phyloP scores from a whole-genome alignment of 768 basidiomycete genomes.

The Trametes punicea region DNA sequence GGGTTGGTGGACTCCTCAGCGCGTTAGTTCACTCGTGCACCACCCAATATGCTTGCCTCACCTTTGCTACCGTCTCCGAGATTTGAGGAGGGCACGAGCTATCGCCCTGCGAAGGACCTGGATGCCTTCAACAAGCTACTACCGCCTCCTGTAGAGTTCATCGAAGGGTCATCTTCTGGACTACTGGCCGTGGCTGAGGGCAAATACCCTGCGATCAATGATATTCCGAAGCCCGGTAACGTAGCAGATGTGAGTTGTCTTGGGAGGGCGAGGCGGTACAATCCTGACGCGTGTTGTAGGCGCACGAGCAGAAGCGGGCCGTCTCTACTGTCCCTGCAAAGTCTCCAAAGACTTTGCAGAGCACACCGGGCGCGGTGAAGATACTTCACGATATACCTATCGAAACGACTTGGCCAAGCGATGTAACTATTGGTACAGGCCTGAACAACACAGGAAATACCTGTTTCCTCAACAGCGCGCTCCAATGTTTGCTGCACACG shows the following conservation, averaged over 20 bases:
- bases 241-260: conserved; percentile 3
- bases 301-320: conserved; percentile 6
- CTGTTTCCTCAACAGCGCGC: conserved; percentile 92
- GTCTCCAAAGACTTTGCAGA: conserved; percentile 20
- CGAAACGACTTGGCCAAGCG: conserved; percentile 60
- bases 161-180: conserved; percentile 82
- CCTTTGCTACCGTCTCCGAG: conserved; percentile 54
- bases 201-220: conserved; percentile 82
- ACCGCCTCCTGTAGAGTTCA: conserved; percentile 77
- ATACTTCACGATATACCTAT: conserved; percentile 52
- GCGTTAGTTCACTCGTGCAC: neutral
- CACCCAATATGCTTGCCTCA: conserved; percentile 58
- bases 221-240: conserved; percentile 40
- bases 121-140: conserved; percentile 77
- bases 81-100: conserved; percentile 53
- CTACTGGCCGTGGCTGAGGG: conserved; percentile 66
- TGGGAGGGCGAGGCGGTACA: neutral
- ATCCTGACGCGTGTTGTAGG: neutral
- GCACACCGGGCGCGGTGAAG: conserved; percentile 29
- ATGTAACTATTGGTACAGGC: conserved; percentile 51
- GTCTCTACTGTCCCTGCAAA: conserved; percentile 28
- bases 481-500: conserved; percentile 93
- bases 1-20: neutral
- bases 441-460: conserved; percentile 88
- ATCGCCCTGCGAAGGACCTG: conserved; percentile 65